Conservation (phyloP, 805 yeast genomes). For the Hanseniaspora nectarophila region DNA sequence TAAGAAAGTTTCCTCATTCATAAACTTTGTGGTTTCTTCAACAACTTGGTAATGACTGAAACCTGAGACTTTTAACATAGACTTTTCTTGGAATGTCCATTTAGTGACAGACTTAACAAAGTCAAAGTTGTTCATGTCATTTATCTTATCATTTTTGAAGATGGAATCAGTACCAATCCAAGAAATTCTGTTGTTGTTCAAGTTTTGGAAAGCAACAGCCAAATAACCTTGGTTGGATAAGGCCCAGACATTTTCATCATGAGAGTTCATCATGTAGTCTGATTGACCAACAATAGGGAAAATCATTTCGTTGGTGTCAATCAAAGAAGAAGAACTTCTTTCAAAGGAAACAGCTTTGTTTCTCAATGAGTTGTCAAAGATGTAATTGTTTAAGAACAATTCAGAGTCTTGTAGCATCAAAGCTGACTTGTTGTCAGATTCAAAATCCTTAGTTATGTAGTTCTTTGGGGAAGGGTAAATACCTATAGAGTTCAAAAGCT, state of each 20-base stretch:
- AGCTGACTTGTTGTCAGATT: conserved; percentile 25
- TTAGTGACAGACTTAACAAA: conserved; percentile 37
- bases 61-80: conserved; percentile 45
- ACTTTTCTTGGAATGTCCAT: conserved; percentile 68
- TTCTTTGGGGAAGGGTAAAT: conserved; percentile 72
- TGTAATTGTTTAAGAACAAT: conserved; percentile 17
- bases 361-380: conserved; percentile 12
- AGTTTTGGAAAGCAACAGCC: conserved; percentile 67
- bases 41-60: conserved; percentile 44
- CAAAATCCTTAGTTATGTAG: conserved; percentile 54
- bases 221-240: conserved; percentile 68
- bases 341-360: conserved; percentile 19
- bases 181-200: conserved; percentile 60
- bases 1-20: not conserved
- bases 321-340: conserved; percentile 60
- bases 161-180: conserved; percentile 69
- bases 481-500: conserved; percentile 67
- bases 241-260: conserved; percentile 51
- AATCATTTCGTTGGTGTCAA: conserved; percentile 54
- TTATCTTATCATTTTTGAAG: conserved; percentile 32
- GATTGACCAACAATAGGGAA: conserved; percentile 58
- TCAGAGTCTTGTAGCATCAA: conserved; percentile 18
- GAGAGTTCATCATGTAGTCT: conserved; percentile 41
- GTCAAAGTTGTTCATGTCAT: conserved; percentile 24
- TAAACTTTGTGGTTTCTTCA: conserved; percentile 21